phyloP scores from a whole-genome alignment of 2,329 filamentous ascomycete species.

The Colletotrichum tropicale region DNA sequence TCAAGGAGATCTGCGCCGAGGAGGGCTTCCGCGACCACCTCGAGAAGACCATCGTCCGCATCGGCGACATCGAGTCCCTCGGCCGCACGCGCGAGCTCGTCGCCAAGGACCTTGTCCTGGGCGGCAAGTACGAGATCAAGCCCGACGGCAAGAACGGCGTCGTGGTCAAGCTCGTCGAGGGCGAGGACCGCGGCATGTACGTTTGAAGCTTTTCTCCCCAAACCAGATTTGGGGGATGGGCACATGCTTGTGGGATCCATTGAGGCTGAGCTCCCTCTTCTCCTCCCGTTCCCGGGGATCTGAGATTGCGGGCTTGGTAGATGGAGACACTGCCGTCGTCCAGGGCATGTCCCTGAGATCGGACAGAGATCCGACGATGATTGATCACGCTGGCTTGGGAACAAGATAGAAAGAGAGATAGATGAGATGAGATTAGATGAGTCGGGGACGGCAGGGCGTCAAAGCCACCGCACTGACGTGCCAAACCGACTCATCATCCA shows the following conservation, averaged over 20 bases:
- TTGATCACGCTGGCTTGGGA: neutral
- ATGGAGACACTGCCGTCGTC: neutral
- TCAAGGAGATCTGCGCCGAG: slow-evolving; percentile 79
- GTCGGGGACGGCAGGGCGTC: neutral
- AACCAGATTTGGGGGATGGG: neutral
- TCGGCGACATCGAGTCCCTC: slow-evolving; percentile 90
- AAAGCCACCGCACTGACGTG: neutral
- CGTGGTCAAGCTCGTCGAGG: slow-evolving; percentile 47
- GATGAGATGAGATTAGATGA: neutral
- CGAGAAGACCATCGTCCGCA: slow-evolving; percentile 65
- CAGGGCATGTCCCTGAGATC: neutral
- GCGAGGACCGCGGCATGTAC: slow-evolving; percentile 33
- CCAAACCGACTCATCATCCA: neutral
- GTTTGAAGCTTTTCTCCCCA: neutral
- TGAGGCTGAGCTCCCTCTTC: neutral
- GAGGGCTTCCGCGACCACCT: slow-evolving; percentile 58
- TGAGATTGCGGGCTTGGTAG: neutral
- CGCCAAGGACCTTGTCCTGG: slow-evolving; percentile 89
- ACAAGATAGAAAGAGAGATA: neutral
- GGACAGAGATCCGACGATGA: neutral
- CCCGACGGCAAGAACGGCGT: slow-evolving; percentile 41
- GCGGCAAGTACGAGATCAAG: slow-evolving; percentile 76
- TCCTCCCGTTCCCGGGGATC: neutral
- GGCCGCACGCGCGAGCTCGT: slow-evolving; percentile 94
- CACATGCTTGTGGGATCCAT: neutral